Percentiles rank a stretch among this genome's conserved stretches.
Conservation (phyloP, 768 basidiomycete species). For the Tricholoma bakamatsutake region DNA sequence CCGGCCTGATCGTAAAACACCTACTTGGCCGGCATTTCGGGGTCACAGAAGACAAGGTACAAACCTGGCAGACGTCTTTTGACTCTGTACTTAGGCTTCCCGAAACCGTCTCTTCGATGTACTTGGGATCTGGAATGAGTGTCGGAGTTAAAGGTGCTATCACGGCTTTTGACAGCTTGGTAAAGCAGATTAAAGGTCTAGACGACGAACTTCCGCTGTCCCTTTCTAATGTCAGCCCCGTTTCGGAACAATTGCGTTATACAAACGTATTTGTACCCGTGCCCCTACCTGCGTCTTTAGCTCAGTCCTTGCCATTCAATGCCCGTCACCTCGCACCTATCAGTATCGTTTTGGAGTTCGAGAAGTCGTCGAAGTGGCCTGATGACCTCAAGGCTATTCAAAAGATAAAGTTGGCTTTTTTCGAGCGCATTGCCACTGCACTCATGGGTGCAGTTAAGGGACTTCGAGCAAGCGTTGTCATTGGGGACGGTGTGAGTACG, state of each 20-base stretch:
- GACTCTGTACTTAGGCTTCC: constrained; percentile 58
- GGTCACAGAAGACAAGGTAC: constrained; percentile 45
- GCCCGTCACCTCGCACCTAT: constrained; percentile 67
- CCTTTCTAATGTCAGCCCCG: constrained; percentile 69
- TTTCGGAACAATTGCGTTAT: constrained; percentile 73
- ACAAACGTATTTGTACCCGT: constrained; percentile 80
- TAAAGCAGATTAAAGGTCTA: constrained; percentile 68
- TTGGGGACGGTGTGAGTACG: constrained; percentile 40
- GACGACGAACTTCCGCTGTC: constrained; percentile 72
- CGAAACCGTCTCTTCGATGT: constrained; percentile 41
- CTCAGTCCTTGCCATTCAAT: constrained; percentile 45
- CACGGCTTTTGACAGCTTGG: constrained; percentile 73
- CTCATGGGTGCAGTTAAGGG: constrained; percentile 51
- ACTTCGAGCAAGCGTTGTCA: constrained; percentile 51
- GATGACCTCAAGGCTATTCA: constrained; percentile 91
- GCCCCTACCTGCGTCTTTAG: constrained; percentile 52
- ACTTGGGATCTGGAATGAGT: constrained; percentile 30
- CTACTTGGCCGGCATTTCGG: constrained; percentile 74
- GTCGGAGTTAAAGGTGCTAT: constrained; percentile 72
- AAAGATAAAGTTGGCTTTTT: constrained; percentile 89
- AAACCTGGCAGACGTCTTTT: constrained; percentile 53
- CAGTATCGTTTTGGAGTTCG: constrained; percentile 80
- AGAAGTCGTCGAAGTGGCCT: constrained; percentile 90
- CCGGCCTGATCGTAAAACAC: constrained; percentile 66
- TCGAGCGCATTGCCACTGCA: constrained; percentile 69